Base-by-base conservation (phyloP, 345 rosid species). In the Dipteronia sinensis region DNA sequence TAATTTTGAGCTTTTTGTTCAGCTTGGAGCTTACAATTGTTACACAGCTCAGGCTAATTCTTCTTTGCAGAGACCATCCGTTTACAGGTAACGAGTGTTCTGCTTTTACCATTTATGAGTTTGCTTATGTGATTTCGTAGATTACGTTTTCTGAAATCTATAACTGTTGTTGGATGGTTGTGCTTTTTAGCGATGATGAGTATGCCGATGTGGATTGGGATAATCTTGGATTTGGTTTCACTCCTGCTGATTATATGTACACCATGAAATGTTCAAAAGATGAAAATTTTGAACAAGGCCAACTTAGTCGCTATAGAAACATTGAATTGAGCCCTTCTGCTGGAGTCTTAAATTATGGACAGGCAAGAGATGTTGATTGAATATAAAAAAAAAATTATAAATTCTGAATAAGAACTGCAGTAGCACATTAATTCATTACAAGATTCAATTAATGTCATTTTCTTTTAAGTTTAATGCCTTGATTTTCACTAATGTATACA, bases 261-360 rank as follows among this genome's bases (percentile, higher is more conserved):
- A 73, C 65, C 6, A 91, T 83, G 90, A 92, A 80, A 80, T 88
- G 92, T 80, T 78, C 85, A 2, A 55, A 83, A 73, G 87, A 89
- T 22, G 84, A 85, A 0, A 74, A 53, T 25, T 95, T 91, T 49
- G 82, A 78, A 71, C 77, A 78, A 22, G 98, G 97, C 7, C 77
- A 74, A 23, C 83, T 95, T 51, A 80, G 66, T 78, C 91, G 74
- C 42, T 91, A 84, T 62, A 87, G 89, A 42, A 91, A 84, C 78
- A 80, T 95, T 71, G 88, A 88, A 40, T 77, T 95, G 63, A 90
- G 91, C 82, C 99, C 99, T 83, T 88, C 91, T 0, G 90, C 96
- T 13, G 96, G 90, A 51, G 93, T 92, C 81, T 80, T 93, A 72
- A 95, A 93, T 75, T 95, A 92, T 67, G 99, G 96, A 65, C 99